Base-by-base conservation (phyloP, 768 basidiomycete genomes). In the Suillus tomentosus region DNA sequence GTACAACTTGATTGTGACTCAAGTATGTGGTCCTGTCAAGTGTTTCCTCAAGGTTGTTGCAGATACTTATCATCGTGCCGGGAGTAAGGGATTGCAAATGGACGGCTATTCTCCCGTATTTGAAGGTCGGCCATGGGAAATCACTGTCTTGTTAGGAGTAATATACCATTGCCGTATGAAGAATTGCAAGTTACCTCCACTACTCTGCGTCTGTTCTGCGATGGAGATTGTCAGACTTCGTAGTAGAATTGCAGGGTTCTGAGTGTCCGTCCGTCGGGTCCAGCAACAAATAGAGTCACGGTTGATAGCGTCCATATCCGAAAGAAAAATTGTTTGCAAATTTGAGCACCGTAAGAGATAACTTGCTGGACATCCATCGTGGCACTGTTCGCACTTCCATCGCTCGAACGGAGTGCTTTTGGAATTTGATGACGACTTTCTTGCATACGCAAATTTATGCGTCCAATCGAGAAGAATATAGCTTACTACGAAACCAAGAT, bases 141-240 rank as follows among this genome's bases (percentile, higher is more conserved):
- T 57, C 56, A 57, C 57, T 19, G 57, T 58, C 57, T 58, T 27
- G 39, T 40, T 58, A 42, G 27, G 40, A 58, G 22, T 58, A 19
- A 17, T 57, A 39, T 40, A 22, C n/a, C 37, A 57, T 37, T 15
- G 39, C 22, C 36, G 22, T 39, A 14, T 40, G 22, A 39, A 37
- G 54, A 36, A 55, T 22, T 36, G 36, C 37, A 14, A 56, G 37
- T 57, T 27, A 8, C 24, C 9, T 40, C 37, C 56, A 17, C 17
- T 7, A 27, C 40, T 40, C 56, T 57, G 57, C 17, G 10, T 19
- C 40, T 42, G 40, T 27, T 42, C 57, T 17, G 11, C 22, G 31
- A 54, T 54, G 53, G 53, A 34, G 17, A 54, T 54, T 34, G 34
- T 54, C 31, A 54, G 19, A 34, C 53, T 36, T 54, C 19, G 53